Base-by-base conservation (phyloP, 139 green algal species). In the Chlamydomonas incerta region DNA sequence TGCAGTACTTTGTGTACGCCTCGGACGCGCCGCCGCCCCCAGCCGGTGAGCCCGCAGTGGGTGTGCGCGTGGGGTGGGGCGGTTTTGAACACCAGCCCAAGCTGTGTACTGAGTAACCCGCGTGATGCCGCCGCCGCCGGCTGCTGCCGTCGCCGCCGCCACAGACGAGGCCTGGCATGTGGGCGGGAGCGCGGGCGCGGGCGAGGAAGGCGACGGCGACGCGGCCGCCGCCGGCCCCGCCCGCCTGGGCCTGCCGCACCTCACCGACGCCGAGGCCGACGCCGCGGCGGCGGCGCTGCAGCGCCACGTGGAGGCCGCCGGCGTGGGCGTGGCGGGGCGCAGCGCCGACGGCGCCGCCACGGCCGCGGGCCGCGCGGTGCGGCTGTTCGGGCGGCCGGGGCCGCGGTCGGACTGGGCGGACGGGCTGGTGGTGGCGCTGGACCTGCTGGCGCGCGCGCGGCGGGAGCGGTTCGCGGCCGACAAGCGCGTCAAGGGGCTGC, bases 381-480 rank as follows among this genome's bases (percentile, higher is more conserved):
- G 63, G 77, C 77, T 83, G 37, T 74, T 83, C n/a, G 63, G 77
- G 3, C 62, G 63, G 14, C 46, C 77, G 2, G 77, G 63, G 0
- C 63, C 37, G 41, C 35, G 28, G 31, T 28, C 63, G 9, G 77
- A 83, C 63, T 83, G 77, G 77, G 41, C 2, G 14, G 77, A 83
- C 29, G 77, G 63, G 28, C 62, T 83, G 28, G 63, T 74, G 77
- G 77, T 83, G 63, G 77, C 41, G 0, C 46, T 83, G n/a, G 77
- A 83, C 77, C 41, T 83, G 62, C 21, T 83, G 77, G 77, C 77
- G 1, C 47, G 34, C 0, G 63, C 77, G 1, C 9, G 55, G 5
- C 14, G 18, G 28, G 77, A 66, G 63, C 63, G 77, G 6, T 83
- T 83, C 29, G 41, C 66, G 0, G 24, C 6, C 24, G 29, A 11